Evolutionary conservation across 257 asterid species (phyloP), one percentile per base, ranked within the genome.

Genomic region (Capsicum baccatum): DNA sequence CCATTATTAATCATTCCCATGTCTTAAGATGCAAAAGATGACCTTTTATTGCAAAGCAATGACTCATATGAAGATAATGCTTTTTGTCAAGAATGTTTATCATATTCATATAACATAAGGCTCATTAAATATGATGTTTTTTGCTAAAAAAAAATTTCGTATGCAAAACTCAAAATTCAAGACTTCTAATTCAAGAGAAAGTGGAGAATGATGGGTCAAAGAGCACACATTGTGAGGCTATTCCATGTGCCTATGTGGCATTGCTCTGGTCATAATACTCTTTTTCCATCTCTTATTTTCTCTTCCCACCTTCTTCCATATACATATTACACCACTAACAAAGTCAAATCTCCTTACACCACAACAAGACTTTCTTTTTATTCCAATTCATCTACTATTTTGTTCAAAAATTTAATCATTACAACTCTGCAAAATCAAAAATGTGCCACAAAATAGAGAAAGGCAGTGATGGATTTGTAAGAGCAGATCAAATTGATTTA

Each of bases 401-500:
- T 26, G 33, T 26, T 2, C 1, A 68, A 69, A 39, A 69, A 69
- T 69, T 8, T 54, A 69, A 39, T 69, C 78, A 39, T 69, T 69
- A 8, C 54, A 16, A 42, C 79, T 39, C 35, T 7, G 9, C 50
- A 67, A 2, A 37, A 67, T 5, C 44, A 64, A 33, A 39, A 44
- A 19, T 81, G 35, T 16, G 58, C 19, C 5, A 2, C 15, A 9
- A 59, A 56, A 94, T 94, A 96, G 97, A 93, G 94, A 93, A 94
- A 56, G 80, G 88, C 37, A 90, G 93, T n/a, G 91, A 92, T 80
- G 97, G 97, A 37, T 92, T 92, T 56, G 96, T 95, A 81, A 87
- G 98, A 83, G 98, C 98, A 56, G 97, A 95, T 92, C 97, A 94
- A 87, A 95, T 95, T 15, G 98, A 95, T 89, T 90, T 94, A 91